Conservation (phyloP, 23 red algal genomes). For the Porphyridium purpureum region DNA sequence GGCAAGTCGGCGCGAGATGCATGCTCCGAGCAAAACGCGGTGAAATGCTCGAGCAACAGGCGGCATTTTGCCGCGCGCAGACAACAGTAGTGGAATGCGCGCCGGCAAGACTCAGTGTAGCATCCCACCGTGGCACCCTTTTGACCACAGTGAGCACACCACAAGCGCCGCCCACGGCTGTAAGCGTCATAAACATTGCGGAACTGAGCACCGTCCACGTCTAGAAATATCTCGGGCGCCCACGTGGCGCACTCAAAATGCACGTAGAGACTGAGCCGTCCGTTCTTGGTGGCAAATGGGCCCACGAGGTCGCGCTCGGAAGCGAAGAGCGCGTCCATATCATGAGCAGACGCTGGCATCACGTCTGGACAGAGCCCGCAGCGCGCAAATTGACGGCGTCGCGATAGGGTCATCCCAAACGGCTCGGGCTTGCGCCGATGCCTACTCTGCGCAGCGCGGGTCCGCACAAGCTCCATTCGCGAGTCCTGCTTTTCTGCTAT, state of each 20-base stretch:
- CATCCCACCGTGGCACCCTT: conserved; percentile 55
- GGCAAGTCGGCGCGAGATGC: conserved; percentile 13
- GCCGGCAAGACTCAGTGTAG: conserved; percentile 40
- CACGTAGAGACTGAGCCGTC: conserved; percentile 31
- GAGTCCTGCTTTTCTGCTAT: no score
- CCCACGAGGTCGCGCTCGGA: conserved; percentile 59
- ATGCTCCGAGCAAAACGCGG: conserved; percentile 42
- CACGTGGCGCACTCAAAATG: conserved; percentile 79
- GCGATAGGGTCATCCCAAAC: no score
- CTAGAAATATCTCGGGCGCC: conserved; percentile 66
- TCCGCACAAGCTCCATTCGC: no score
- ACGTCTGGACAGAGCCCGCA: no score
- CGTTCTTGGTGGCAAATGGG: conserved; percentile 39
- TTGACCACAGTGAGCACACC: conserved; percentile 27
- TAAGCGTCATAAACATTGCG: conserved; percentile 72
- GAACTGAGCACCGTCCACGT: conserved; percentile 22
- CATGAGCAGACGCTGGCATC: no score
- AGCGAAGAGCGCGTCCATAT: no score
- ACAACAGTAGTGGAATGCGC: conserved; percentile 48
- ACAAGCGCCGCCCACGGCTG: conserved; percentile 33
- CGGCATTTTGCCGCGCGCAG: conserved; percentile 11
- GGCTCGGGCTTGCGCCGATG: no score
- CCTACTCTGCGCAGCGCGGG: no score
- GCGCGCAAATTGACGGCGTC: no score
- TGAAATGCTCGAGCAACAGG: conserved; percentile 24